These are phyloP conservation scores for Colletotrichum tamarilloi DNA, from an alignment of 2,329 filamentous ascomycete species.

Conservation along the genomic window DNA sequence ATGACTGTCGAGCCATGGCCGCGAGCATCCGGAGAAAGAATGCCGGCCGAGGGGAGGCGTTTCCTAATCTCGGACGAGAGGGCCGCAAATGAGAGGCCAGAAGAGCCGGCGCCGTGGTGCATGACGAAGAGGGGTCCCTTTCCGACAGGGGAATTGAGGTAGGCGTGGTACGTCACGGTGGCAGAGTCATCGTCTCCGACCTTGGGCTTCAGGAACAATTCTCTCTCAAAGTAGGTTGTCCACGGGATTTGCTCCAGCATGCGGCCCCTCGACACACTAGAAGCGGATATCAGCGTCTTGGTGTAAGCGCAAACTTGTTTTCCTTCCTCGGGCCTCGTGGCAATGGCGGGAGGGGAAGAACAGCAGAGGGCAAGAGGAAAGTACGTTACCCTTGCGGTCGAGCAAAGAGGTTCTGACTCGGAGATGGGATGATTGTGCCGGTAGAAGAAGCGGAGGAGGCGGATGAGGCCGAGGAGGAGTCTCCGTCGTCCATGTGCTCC, in stretches of 20 bases:
- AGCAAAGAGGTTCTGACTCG: conserved; percentile 78
- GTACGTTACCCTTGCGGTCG: conserved; percentile 72
- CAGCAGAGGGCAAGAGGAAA: no score
- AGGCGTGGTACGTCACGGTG: conserved; percentile 80
- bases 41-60: conserved; percentile 80
- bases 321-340: background rate
- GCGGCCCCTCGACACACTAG: conserved; percentile 52
- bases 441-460: conserved; percentile 84
- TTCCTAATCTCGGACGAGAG: conserved; percentile 82
- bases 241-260: conserved; percentile 78
- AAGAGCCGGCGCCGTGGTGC: conserved; percentile 95
- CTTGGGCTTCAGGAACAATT: conserved; percentile 75
- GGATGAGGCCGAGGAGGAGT: conserved; percentile 77
- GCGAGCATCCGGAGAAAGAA: conserved; percentile 87
- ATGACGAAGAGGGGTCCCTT: conserved; percentile 88
- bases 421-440: conserved; percentile 87
- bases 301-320: no score
- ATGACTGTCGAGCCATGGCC: conserved; percentile 83
- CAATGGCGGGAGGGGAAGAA: conserved; percentile 15
- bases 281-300: conserved; percentile 15
- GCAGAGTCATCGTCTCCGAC: conserved; percentile 37
- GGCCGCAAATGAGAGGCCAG: conserved; percentile 86
- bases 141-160: conserved; percentile 83
- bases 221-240: conserved; percentile 91
- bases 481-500: conserved; percentile 66